Evolutionary conservation across 768 basidiomycete species (phyloP).

Genomic region (Naganishia kalamii): DNA sequence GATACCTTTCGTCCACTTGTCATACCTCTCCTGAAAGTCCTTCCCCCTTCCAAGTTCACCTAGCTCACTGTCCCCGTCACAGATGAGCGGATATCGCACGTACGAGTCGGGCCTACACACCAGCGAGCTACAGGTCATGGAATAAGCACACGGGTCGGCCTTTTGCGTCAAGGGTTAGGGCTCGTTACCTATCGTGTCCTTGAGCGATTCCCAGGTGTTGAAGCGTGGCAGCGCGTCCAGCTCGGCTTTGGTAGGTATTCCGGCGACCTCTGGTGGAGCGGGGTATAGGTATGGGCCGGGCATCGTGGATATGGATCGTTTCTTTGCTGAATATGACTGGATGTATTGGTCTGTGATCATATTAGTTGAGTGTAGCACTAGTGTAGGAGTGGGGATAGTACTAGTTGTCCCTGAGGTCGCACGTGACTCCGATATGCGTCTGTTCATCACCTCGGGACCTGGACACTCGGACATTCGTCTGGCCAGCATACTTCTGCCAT

Average conservation of each 20-base stretch:
- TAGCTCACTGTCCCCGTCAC: not conserved
- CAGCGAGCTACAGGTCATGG: not conserved
- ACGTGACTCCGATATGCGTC: no score
- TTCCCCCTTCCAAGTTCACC: slow-evolving; percentile 18
- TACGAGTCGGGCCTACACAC: not conserved
- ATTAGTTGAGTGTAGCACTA: no score
- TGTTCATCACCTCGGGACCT: no score
- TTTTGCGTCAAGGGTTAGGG: no score
- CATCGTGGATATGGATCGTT: slow-evolving; percentile 4
- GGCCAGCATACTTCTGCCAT: no score
- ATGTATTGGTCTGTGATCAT: no score
- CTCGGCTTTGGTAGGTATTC: slow-evolving; percentile 41
- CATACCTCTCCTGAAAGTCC: slow-evolving; percentile 29
- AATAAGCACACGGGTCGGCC: not conserved
- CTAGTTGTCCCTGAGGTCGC: no score
- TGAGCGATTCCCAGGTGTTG: slow-evolving; percentile 43
- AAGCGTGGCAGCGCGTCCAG: slow-evolving; percentile 40
- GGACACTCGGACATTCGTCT: no score
- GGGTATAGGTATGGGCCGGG: slow-evolving; percentile 35
- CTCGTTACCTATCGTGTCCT: slow-evolving; percentile 10
- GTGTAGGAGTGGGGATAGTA: no score
- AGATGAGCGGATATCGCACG: not conserved
- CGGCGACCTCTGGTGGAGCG: slow-evolving; percentile 30
- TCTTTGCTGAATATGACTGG: no score
- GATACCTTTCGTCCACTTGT: slow-evolving; percentile 35